Evolutionary conservation across 768 basidiomycete species (phyloP).

Genomic region (Tylopilus sp.): DNA sequence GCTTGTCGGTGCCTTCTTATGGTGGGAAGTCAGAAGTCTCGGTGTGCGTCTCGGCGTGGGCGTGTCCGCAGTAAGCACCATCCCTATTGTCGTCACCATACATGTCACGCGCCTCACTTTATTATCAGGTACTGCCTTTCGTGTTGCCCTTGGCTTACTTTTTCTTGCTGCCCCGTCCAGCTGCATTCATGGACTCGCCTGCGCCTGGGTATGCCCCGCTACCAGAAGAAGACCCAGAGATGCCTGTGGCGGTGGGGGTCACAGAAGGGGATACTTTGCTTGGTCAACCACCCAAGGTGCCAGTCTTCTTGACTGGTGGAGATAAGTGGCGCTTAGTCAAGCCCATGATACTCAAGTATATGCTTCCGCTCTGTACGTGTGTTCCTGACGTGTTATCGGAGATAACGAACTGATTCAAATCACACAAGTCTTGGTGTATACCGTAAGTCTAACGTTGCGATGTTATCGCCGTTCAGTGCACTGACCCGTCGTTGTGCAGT

Average conservation of each 20-base stretch:
- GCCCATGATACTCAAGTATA: conserved; percentile 78
- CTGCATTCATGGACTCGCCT: conserved; percentile 45
- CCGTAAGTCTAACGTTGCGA: conserved; percentile 39
- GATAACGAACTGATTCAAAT: conserved; percentile 15
- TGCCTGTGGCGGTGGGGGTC: conserved; percentile 14
- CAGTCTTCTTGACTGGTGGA: conserved; percentile 50
- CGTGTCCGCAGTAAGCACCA: conserved; percentile 63
- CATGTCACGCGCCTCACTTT: neutral
- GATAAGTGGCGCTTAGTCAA: conserved; percentile 83
- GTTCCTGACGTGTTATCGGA: neutral
- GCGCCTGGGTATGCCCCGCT: conserved; percentile 37
- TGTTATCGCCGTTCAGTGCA: neutral
- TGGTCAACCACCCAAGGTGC: conserved; percentile 36
- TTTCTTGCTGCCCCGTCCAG: conserved; percentile 66
- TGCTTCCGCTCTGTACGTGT: conserved; percentile 87
- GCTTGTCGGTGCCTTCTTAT: conserved; percentile 85
- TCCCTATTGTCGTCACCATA: neutral
- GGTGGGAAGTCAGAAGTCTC: conserved; percentile 88
- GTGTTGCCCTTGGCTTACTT: conserved; percentile 75
- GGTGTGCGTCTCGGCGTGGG: conserved; percentile 85
- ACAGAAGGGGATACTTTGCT: conserved; percentile 30
- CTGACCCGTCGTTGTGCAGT: conserved; percentile 47
- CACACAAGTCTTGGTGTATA: conserved; percentile 52
- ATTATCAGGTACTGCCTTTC: conserved; percentile 70
- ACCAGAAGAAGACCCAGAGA: conserved; percentile 31